Percentiles rank a stretch among this genome's conserved stretches.
phyloP scores from a whole-genome alignment of 345 rosid genomes.

The Ceriops decandra region DNA sequence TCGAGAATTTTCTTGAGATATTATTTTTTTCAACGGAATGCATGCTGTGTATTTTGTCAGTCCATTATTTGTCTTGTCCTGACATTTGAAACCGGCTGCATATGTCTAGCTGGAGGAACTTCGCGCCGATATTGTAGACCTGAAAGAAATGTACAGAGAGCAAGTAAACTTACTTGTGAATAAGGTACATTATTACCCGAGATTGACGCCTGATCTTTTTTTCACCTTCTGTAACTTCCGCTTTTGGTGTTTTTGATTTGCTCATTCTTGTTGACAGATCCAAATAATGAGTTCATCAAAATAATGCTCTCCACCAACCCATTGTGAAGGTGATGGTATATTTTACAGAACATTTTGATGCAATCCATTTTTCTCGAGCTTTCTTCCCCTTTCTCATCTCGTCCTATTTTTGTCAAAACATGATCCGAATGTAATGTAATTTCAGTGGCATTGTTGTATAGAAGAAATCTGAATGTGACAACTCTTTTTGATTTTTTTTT shows the following conservation, averaged over 20 bases:
- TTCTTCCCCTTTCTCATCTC: slow-evolving; percentile 4
- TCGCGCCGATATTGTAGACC: slow-evolving; percentile 85
- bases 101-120: slow-evolving; percentile 91
- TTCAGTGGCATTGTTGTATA: slow-evolving; percentile 30
- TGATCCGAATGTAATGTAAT: slow-evolving; percentile 12
- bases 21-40: background rate
- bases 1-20: background rate
- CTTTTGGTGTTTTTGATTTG: background rate
- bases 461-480: slow-evolving; percentile 5
- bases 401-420: slow-evolving; percentile 5
- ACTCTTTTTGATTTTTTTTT: background rate
- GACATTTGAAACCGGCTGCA: slow-evolving; percentile 16
- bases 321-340: slow-evolving; percentile 12
- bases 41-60: background rate
- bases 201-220: background rate
- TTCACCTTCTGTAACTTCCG: background rate
- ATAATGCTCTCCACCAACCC: background rate
- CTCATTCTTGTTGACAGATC: slow-evolving; percentile 42
- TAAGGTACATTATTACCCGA: slow-evolving; percentile 47
- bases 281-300: slow-evolving; percentile 45
- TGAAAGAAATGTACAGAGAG: slow-evolving; percentile 99
- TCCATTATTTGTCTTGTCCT: slow-evolving; percentile 5
- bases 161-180: slow-evolving; percentile 97
- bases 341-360: slow-evolving; percentile 14
- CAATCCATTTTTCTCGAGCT: slow-evolving; percentile 6